Evolutionary conservation across 306 rosid genomes (phyloP), one percentile per base, ranked within the genome.

Genomic region (Ormosia semicastrata): DNA sequence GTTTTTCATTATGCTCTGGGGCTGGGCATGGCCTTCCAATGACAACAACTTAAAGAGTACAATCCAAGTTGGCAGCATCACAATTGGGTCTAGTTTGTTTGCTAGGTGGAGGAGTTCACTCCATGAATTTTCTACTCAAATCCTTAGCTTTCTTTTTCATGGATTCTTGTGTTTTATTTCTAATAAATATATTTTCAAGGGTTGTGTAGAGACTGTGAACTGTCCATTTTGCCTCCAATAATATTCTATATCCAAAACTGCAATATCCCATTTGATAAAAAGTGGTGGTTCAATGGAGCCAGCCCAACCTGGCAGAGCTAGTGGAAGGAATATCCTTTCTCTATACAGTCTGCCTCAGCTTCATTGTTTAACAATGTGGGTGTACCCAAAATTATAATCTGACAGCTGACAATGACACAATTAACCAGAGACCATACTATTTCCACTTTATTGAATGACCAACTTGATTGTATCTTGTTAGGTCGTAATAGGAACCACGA

Each of bases 181-280:
- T 75, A 18, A 12, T 57, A 40, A 57, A 66, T 40, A 24, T 39
- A 40, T 56, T 74, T 76, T 24, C 62, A 76, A 58, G 15, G 69
- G 6, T 5, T 43, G 56, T 59, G 36, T 14, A 62, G 36, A 62
- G n/a, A 47, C 0, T 62, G 33, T 33, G 60, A 76, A 8, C 10
- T 62, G 36, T 46, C 49, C 47, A 30, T 60, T 63, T 46, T 76
- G 40, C 14, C 52, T 49, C 37, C 65, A 77, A 17, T 37, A 50
- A 10, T 65, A 34, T 36, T 36, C 29, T 40, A 18, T 2, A 73
- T 14, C 54, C 78, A 57, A 73, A 71, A 8, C 44, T 13, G 14
- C 52, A 36, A 53, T 72, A 54, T 73, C 66, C 33, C 62, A 43
- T 63, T 47, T 34, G 52, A 76, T 63, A 46, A 62, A 76, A 34